Percentiles rank a stretch among this genome's conserved stretches.
Evolutionary conservation across 177 flowering plant genomes (phyloP).

Genomic region (Vitis hybrid): DNA sequence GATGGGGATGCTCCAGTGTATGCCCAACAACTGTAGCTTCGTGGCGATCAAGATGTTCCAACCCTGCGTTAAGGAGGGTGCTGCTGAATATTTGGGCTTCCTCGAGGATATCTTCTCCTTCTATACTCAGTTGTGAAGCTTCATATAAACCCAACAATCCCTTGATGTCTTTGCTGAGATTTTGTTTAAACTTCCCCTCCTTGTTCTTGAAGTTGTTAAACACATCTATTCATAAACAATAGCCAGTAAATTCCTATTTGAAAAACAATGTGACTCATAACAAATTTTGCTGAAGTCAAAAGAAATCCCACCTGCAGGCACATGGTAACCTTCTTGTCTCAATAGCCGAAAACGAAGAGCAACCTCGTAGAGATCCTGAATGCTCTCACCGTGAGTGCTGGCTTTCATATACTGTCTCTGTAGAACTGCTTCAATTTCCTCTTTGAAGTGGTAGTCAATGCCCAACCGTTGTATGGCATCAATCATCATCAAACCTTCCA

Average conservation of each 20-base stretch:
- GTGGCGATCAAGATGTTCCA: not conserved
- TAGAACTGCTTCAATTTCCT: conserved; percentile 16
- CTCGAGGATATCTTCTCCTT: conserved; percentile 1
- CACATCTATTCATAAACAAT: conserved; percentile 14
- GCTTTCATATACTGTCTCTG: not conserved
- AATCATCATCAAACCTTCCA: conserved; percentile 12
- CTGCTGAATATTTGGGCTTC: conserved; percentile 22
- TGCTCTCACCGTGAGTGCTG: no score
- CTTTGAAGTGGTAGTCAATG: conserved; percentile 20
- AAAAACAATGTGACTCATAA: not conserved
- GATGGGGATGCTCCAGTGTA: conserved; percentile 11
- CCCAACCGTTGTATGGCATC: conserved; percentile 25
- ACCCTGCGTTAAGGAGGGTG: conserved; percentile 7
- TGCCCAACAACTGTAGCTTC: conserved; percentile 7
- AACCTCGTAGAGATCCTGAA: no score
- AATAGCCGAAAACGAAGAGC: no score
- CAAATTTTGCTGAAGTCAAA: no score
- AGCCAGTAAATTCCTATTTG: not conserved
- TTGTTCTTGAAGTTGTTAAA: conserved; percentile 27
- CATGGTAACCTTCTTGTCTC: no score
- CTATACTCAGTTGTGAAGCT: conserved; percentile 29
- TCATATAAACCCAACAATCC: conserved; percentile 33
- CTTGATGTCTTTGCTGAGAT: conserved; percentile 15
- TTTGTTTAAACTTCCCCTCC: conserved; percentile 18
- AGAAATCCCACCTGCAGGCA: conserved; percentile 1